Base-by-base conservation (phyloP, 2,329 filamentous ascomycete species). In the Didymella pinodella region DNA sequence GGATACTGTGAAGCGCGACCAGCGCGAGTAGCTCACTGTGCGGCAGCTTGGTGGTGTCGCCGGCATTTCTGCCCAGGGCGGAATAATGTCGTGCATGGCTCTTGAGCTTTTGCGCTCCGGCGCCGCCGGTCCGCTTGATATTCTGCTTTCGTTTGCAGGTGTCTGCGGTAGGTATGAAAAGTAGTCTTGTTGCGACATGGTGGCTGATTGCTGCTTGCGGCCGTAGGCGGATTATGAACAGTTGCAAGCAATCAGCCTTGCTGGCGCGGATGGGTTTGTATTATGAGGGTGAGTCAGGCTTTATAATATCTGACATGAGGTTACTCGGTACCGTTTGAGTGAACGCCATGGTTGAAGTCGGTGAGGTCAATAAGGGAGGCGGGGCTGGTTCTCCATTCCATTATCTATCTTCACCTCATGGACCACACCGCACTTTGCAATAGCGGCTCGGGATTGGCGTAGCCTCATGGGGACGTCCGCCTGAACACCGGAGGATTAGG, bases 1-100 rank as follows among this genome's bases (percentile, higher is more conserved):
- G 2, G 56, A 52, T 12, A 59, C 31, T 14, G 52, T 60, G 61
- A 70, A 73, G 26, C 55, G 47, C 12, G 58, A 58, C 70, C 70
- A 73, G 51, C 61, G 59, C 5, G 63, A 61, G 52, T 51, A 65
- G 50, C 62, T 65, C 10, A 73, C 54, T 7, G 62, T 41, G 20
- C 53, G 59, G 54, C 63, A 71, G 28, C 58, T 55, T 4, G 59
- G 62, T 34, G 66, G 62, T 31, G 56, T 60, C 29, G 34, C 40
- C 7, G 64, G 46, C 38, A 59, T 49, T 10, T 38, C 49, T n/a
- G 45, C 54, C 61, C 63, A 65, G 2, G 57, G 26, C 22, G 41
- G 40, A 5, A 69, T 63, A 7, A 57, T 50, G 16, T 60, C 43
- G 22, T 63, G 64, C 59, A 66, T 59, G 20, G 51, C 53, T 41